A percentile compares a stretch with the other conserved stretches of the same genome.
phyloP scores from a whole-genome alignment of 768 basidiomycete species.

The Russula earlei region DNA sequence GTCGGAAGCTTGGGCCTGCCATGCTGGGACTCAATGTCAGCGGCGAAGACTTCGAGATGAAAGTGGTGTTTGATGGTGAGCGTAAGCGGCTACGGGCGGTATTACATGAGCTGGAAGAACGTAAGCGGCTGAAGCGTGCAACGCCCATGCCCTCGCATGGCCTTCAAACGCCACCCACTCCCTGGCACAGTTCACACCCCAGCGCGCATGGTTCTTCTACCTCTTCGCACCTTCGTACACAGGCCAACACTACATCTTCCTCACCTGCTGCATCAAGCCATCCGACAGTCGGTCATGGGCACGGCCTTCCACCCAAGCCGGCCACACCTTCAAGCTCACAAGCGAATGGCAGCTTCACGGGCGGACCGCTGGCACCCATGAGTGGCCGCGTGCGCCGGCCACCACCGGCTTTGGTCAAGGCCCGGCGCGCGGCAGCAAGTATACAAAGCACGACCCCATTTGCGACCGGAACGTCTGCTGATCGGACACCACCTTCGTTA shows the following conservation, averaged over 20 bases:
- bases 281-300: background rate
- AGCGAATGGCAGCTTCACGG: slow-evolving; percentile 3
- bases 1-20: slow-evolving; percentile 44
- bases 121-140: slow-evolving; percentile 33
- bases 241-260: slow-evolving; percentile 3
- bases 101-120: slow-evolving; percentile 51
- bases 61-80: slow-evolving; percentile 74
- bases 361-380: slow-evolving; percentile 15
- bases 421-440: slow-evolving; percentile 9
- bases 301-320: slow-evolving; percentile 17
- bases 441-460: background rate
- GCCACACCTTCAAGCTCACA: slow-evolving; percentile 14
- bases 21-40: slow-evolving; percentile 27
- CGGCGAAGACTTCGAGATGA: slow-evolving; percentile 49
- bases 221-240: slow-evolving; percentile 15
- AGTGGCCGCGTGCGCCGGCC: slow-evolving; percentile 17
- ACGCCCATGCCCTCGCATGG: slow-evolving; percentile 11
- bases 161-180: slow-evolving; percentile 3
- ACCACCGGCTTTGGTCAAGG: slow-evolving; percentile 16
- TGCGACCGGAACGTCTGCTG: slow-evolving; percentile 3
- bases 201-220: slow-evolving; percentile 15
- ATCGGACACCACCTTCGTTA: slow-evolving; percentile 5
- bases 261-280: slow-evolving; percentile 11
- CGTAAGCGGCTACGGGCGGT: slow-evolving; percentile 54
- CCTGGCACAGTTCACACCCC: slow-evolving; percentile 27